Percentiles rank a stretch among this genome's conserved stretches.
phyloP scores from a whole-genome alignment of 1,284 basidiomycete genomes.

The Leccinum fuscescens region DNA sequence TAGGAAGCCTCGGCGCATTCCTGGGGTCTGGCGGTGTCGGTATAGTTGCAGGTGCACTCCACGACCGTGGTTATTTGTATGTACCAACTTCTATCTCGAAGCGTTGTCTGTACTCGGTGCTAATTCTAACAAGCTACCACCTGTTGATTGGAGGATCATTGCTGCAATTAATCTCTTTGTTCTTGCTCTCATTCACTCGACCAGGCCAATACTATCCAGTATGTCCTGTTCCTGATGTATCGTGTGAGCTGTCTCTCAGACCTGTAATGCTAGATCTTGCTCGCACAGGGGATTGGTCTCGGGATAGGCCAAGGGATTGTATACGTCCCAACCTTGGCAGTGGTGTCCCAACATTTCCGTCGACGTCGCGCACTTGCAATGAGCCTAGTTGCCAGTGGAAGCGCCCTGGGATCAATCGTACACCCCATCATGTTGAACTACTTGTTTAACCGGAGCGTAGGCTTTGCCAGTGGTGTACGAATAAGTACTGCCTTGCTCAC shows the following conservation, averaged over 20 bases:
- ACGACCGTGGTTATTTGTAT: conserved; percentile 34
- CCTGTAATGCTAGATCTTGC: not conserved
- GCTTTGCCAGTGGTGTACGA: not conserved
- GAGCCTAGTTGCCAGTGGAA: not conserved
- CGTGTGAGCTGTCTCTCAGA: not conserved
- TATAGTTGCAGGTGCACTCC: conserved; percentile 22
- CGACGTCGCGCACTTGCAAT: not conserved
- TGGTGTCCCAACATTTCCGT: not conserved
- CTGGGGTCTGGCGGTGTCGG: conserved; percentile 5
- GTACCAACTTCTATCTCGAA: conserved; percentile 7
- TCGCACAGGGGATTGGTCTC: not conserved
- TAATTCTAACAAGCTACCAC: not conserved
- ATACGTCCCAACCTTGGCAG: not conserved
- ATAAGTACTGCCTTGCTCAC: not conserved
- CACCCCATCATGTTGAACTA: not conserved
- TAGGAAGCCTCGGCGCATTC: conserved; percentile 29
- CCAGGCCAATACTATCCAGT: not conserved
- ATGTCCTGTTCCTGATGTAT: not conserved
- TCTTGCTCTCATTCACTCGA: not conserved
- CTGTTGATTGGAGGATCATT: not conserved
- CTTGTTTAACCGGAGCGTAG: not conserved
- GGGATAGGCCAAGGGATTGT: not conserved
- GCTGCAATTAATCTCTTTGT: not conserved
- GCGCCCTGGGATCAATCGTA: not conserved
- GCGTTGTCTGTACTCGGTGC: not conserved